Base-by-base conservation (phyloP, 2,329 filamentous ascomycete species). In the Microcyclospora pomicola region DNA sequence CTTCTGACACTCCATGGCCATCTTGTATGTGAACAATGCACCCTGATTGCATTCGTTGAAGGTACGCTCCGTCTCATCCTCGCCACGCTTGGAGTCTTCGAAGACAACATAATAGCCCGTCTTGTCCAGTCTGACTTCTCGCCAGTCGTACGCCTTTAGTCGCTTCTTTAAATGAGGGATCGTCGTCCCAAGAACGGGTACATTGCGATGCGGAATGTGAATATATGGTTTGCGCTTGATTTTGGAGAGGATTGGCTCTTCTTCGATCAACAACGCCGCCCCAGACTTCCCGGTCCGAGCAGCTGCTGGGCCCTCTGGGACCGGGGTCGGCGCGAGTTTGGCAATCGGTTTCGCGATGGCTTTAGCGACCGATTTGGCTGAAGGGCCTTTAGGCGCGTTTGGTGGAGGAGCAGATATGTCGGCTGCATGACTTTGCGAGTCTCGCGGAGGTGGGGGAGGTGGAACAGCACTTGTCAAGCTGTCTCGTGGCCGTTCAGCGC, bases 61-160 rank as follows among this genome's bases (percentile, higher is more conserved):
- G 56, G 87, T 95, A 44, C 82, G 72, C 48, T 83, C 79, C 1
- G 85, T 80, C 60, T 95, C 86, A 39, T 78, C 69, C 50, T 86
- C 79, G 2, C 88, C 88, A 7, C 71, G 68, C 38, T 74, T 72
- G 2, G 77, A 83, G 50, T 88, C 80, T 36, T 82, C 75, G 53
- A 98, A 98, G n/a, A 86, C 68, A 37, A 96, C 76, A 56, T 84
- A 96, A 59, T 95, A 98, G 1, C 91, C 91, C 0, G 77, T 80
- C 41, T 75, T 75, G 57, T 98, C 91, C 42, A 82, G 76, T 27
- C 85, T 75, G 36, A 98, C 80, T 35, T 86, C 78, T 46, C 83
- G 77, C 62, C 87, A 84, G 42, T 75, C 69, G 56, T 82, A 94
- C 36, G 78, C 76, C 59, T 88, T 91, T 38, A 96, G 67, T 36